Evolutionary conservation across 495 filamentous ascomycete genomes (phyloP).

Genomic region (Neurospora tetraspora): DNA sequence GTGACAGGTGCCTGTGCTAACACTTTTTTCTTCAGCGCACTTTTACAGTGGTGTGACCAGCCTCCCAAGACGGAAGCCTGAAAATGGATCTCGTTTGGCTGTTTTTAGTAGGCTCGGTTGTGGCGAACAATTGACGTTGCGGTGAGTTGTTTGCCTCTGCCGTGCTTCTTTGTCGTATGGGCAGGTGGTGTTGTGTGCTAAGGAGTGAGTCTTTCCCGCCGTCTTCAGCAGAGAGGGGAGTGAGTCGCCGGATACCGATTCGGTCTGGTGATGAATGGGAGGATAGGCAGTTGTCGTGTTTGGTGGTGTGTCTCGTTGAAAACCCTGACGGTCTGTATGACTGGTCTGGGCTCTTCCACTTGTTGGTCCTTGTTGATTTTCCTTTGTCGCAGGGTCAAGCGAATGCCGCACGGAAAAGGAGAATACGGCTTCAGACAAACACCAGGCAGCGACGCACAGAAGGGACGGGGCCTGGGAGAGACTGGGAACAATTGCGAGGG

Average conservation of each 20-base stretch:
- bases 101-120: not conserved
- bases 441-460: not conserved
- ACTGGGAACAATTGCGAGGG: not conserved
- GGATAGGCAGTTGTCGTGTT: too few species aligned
- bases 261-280: not conserved
- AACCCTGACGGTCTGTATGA: not conserved
- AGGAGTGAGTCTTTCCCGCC: not conserved
- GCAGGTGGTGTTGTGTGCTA: not conserved
- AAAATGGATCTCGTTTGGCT: slow-evolving; percentile 21
- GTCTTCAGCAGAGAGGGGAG: not conserved
- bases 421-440: not conserved
- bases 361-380: not conserved
- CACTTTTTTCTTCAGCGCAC: not conserved
- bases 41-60: slow-evolving; percentile 21
- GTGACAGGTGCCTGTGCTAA: not conserved
- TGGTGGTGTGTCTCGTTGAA: slow-evolving; percentile 4
- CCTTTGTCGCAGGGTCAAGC: not conserved
- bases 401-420: not conserved
- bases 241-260: not conserved
- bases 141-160: not conserved
- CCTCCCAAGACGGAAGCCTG: slow-evolving; percentile 22
- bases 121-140: not conserved
- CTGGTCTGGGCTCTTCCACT: not conserved
- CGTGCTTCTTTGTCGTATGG: not conserved
- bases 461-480: not conserved